phyloP scores from a whole-genome alignment of 2,329 filamentous ascomycete species.

The Colletotrichum navitas region DNA sequence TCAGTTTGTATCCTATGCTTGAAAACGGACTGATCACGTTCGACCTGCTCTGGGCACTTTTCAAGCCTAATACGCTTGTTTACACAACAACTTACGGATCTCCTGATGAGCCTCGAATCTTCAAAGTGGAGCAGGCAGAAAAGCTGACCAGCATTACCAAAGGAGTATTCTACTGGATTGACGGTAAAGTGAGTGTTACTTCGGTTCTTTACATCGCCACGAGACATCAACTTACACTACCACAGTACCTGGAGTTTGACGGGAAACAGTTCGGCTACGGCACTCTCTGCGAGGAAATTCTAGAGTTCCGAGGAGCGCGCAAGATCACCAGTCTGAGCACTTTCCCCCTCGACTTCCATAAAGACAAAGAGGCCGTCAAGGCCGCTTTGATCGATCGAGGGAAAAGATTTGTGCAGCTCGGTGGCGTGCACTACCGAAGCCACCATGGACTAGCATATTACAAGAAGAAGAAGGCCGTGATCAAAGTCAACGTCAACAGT shows the following conservation, averaged over 20 bases:
- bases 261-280: slow-evolving; percentile 88
- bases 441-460: slow-evolving; percentile 88
- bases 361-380: slow-evolving; percentile 74
- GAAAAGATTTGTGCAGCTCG: slow-evolving; percentile 84
- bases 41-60: slow-evolving; percentile 88
- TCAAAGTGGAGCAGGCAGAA: slow-evolving; percentile 83
- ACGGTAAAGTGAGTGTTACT: slow-evolving; percentile 64
- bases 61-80: slow-evolving; percentile 86
- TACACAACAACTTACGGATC: slow-evolving; percentile 84
- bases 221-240: neutral
- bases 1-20: slow-evolving; percentile 81
- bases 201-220: neutral
- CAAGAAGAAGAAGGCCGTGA: slow-evolving; percentile 80
- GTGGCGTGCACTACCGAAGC: slow-evolving; percentile 84
- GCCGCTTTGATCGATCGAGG: slow-evolving; percentile 81
- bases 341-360: slow-evolving; percentile 86
- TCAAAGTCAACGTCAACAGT: slow-evolving; percentile 88
- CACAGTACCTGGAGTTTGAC: slow-evolving; percentile 84
- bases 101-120: slow-evolving; percentile 81
- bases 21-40: slow-evolving; percentile 89
- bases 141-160: slow-evolving; percentile 77
- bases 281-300: slow-evolving; percentile 75
- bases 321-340: slow-evolving; percentile 84
- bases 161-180: slow-evolving; percentile 81
- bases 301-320: slow-evolving; percentile 81